Evolutionary conservation across 2,329 filamentous ascomycete genomes (phyloP).

Genomic region (Colletotrichum trifolii): DNA sequence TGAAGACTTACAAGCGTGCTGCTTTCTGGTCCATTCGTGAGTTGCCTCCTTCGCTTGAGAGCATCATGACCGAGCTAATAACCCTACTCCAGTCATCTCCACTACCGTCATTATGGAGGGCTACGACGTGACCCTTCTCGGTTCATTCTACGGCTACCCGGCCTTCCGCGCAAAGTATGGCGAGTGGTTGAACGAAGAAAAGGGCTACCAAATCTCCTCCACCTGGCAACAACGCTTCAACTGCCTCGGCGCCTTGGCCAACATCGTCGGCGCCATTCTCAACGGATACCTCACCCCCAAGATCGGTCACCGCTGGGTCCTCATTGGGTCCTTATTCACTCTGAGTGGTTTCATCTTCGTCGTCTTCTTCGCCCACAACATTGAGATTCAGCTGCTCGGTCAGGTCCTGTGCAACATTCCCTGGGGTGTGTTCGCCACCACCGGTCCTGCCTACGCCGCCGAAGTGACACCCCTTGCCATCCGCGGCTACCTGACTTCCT

Average conservation of each 20-base stretch:
- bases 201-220: constrained; percentile 58
- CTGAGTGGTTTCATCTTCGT: constrained; percentile 59
- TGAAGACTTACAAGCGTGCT: constrained; percentile 54
- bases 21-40: constrained; percentile 53
- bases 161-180: constrained; percentile 55
- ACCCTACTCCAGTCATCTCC: constrained; percentile 49
- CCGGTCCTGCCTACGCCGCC: constrained; percentile 55
- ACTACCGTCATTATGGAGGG: constrained; percentile 63
- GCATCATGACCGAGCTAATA: constrained; percentile 1
- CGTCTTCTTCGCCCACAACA: constrained; percentile 58
- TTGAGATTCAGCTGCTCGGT: constrained; percentile 55
- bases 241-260: constrained; percentile 47
- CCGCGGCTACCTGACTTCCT: constrained; percentile 55
- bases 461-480: constrained; percentile 56
- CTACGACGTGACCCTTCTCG: constrained; percentile 59
- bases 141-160: constrained; percentile 58
- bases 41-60: constrained; percentile 24
- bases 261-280: constrained; percentile 52
- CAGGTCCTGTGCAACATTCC: constrained; percentile 58
- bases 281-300: constrained; percentile 55
- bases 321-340: constrained; percentile 54
- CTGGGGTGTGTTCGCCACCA: constrained; percentile 59
- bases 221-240: constrained; percentile 63
- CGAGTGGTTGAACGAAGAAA: constrained; percentile 44
- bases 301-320: constrained; percentile 57